These are phyloP conservation scores for Barbatosphaeria neglecta DNA, from an alignment of 495 filamentous ascomycete species.

Conservation along the genomic window DNA sequence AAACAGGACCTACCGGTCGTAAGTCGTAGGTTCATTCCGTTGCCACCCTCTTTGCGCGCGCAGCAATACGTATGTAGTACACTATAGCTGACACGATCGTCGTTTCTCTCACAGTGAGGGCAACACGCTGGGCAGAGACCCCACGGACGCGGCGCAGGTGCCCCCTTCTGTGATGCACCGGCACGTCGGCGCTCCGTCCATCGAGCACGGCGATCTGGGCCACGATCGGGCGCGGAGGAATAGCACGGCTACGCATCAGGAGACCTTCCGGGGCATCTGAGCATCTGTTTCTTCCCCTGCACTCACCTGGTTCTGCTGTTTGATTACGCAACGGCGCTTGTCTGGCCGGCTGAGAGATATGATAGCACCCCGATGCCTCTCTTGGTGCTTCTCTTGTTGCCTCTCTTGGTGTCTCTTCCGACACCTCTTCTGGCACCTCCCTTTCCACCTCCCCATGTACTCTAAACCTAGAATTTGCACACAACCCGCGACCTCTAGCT, in stretches of 20 bases:
- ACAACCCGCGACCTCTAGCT: too few species aligned
- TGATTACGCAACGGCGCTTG: too few species aligned
- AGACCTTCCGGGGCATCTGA: constrained; percentile 26
- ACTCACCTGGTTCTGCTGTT: not conserved
- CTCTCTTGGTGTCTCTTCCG: too few species aligned
- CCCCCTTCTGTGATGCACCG: constrained; percentile 30
- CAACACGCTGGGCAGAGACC: constrained; percentile 15
- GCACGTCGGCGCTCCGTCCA: constrained; percentile 23
- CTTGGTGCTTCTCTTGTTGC: too few species aligned
- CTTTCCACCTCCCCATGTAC: too few species aligned
- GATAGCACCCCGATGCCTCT: too few species aligned
- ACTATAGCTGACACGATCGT: not conserved
- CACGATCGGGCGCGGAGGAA: constrained; percentile 27
- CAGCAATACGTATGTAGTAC: too few species aligned
- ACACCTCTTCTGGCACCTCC: too few species aligned
- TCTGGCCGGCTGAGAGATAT: too few species aligned
- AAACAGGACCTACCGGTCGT: constrained; percentile 36
- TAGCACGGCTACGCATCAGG: constrained; percentile 24
- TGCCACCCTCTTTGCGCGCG: not conserved
- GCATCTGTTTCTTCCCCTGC: not conserved
- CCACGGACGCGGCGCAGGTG: constrained; percentile 35
- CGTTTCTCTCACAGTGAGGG: constrained; percentile 1
- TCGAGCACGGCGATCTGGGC: constrained; percentile 22
- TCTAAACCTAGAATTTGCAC: too few species aligned
- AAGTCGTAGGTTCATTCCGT: constrained; percentile 14